phyloP scores from a whole-genome alignment of 2,329 filamentous ascomycete species.

The Lasiodiplodia sp. region DNA sequence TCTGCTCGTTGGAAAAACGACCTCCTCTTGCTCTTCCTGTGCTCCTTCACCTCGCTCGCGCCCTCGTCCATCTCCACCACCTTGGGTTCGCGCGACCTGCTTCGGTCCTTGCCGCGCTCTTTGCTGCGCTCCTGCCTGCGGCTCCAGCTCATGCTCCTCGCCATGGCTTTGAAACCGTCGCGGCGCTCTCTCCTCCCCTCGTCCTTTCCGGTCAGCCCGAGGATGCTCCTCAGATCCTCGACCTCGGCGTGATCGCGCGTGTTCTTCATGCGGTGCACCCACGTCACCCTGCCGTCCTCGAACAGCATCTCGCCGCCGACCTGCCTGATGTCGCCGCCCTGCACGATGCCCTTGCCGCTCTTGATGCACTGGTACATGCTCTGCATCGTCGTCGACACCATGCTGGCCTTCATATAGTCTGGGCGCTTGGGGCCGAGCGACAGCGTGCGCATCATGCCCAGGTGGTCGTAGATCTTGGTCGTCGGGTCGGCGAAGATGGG shows the following conservation, averaged over 20 bases:
- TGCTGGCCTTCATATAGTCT: constrained; percentile 67
- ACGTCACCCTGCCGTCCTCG: constrained; percentile 72
- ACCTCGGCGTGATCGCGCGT: constrained; percentile 81
- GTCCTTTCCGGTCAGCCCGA: constrained; percentile 54
- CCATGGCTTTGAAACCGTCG: constrained; percentile 40
- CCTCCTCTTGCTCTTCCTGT: constrained; percentile 26
- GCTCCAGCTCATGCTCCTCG: constrained; percentile 31
- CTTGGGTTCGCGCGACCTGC: constrained; percentile 33
- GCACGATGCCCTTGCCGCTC: constrained; percentile 64
- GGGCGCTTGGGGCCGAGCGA: constrained; percentile 66
- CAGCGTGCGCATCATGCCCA: constrained; percentile 73
- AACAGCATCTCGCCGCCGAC: constrained; percentile 84
- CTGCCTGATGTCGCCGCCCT: constrained; percentile 71
- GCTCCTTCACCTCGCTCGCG: background rate
- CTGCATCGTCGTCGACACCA: constrained; percentile 55
- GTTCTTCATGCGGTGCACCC: constrained; percentile 83
- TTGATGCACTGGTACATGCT: constrained; percentile 69
- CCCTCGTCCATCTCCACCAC: background rate
- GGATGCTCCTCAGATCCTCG: constrained; percentile 67
- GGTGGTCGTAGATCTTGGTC: constrained; percentile 67
- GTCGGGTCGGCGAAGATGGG: constrained; percentile 81
- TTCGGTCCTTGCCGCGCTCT: constrained; percentile 34
- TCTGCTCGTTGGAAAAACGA: constrained; percentile 1
- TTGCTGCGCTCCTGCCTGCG: constrained; percentile 32
- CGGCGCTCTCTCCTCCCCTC: constrained; percentile 30